phyloP scores from a whole-genome alignment of 177 flowering plant genomes.

The Vitis hybrid region DNA sequence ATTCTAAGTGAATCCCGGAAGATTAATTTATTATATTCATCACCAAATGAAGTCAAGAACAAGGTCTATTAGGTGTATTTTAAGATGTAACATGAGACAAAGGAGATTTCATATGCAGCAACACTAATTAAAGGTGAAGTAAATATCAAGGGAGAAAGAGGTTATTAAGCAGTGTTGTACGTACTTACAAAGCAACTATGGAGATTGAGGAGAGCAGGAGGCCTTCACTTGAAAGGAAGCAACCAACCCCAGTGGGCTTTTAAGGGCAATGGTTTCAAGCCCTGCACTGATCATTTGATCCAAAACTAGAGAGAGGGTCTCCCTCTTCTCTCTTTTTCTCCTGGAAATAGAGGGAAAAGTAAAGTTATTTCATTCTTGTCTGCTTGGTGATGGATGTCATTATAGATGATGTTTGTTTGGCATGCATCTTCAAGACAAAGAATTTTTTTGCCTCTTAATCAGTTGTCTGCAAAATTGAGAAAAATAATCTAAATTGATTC shows the following conservation, averaged over 20 bases:
- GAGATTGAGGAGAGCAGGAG: background rate
- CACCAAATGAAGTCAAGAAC: too few relatives aligned
- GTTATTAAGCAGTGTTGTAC: too few relatives aligned
- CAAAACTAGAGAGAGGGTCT: background rate
- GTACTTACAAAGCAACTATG: background rate
- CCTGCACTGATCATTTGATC: background rate
- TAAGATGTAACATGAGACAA: too few relatives aligned
- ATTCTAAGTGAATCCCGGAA: too few relatives aligned
- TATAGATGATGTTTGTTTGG: background rate
- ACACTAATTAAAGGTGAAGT: too few relatives aligned
- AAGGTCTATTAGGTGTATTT: too few relatives aligned
- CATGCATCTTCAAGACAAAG: background rate
- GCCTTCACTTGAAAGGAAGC: background rate
- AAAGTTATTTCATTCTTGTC: background rate
- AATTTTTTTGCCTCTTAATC: too few relatives aligned
- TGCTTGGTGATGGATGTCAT: background rate
- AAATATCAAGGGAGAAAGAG: background rate
- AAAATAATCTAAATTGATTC: too few relatives aligned
- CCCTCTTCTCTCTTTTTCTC: background rate
- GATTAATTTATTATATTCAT: too few relatives aligned
- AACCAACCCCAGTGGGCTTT: background rate
- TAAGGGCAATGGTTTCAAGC: background rate
- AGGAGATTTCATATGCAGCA: too few relatives aligned
- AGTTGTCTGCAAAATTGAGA: too few relatives aligned
- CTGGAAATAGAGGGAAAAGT: background rate